Base-by-base conservation (phyloP, 257 asterid genomes). In the Nicotiana tomentosiformis region DNA sequence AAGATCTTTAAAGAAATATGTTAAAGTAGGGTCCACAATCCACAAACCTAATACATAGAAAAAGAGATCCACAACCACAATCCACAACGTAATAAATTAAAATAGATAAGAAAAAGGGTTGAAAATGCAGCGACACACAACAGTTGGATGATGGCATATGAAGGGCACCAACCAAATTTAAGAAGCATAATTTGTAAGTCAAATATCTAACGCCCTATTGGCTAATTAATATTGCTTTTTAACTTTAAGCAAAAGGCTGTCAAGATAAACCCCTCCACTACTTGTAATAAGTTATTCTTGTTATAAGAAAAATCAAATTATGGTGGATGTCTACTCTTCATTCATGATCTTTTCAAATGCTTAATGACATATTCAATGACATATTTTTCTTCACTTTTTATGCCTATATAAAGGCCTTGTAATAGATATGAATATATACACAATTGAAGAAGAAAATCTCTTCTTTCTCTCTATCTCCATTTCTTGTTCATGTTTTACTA, bases 71-170 rank as follows among this genome's bases (percentile, higher is more conserved):
- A 32, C 30, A 29, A 10, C 57, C 18, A n/a, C 30, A 70, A 70
- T 70, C 58, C 58, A 43, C 58, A 70, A 43, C 15, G 0, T 43
- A 70, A 69, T 69, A 15, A 61, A 65, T 10, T 1, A 14, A 17
- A 5, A 49, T 23, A 66, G 26, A 49, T 66, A 17, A 12, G 5
- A 72, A 23, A 26, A 20, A 46, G 4, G 68, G 79, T 46, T 72
- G 79, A 72, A 72, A 72, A 46, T 72, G 79, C 60, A 72, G 79
- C 61, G 10, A 46, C 39, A 72, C 78, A 72, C 78, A 72, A 58
- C 78, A 72, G 78, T 72, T 72, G 78, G 78, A 72, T 72, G 78
- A 46, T 72, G 77, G 55, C 77, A 68, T 68, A 37, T 69, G 56
- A n/a, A 69, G 57, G 20, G 77, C 26, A 68, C 55, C 77, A 35